Evolutionary conservation across 2,329 filamentous ascomycete species (phyloP).

Genomic region (Rugonectria rugulosa): DNA sequence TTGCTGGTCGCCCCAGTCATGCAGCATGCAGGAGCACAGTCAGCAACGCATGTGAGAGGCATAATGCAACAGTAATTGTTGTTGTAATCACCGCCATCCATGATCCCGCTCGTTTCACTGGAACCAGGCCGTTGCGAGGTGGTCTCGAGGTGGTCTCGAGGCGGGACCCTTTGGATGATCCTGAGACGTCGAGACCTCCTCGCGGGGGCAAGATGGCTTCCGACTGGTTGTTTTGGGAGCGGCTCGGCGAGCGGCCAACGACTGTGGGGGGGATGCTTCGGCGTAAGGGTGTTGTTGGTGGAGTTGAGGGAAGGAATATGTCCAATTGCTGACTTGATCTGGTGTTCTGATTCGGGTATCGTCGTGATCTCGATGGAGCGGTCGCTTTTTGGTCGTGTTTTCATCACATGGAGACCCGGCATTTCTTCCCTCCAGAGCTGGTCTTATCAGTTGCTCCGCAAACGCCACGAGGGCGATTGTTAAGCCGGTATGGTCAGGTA

Average conservation of each 20-base stretch:
- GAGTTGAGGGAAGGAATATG: background rate
- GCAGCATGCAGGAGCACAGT: slow-evolving; percentile 20
- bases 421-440: slow-evolving; percentile 19
- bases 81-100: slow-evolving; percentile 22
- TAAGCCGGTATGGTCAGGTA: slow-evolving; percentile 6
- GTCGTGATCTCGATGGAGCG: slow-evolving; percentile 26
- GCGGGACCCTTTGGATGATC: slow-evolving; percentile 5
- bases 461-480: slow-evolving; percentile 9
- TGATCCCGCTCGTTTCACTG: slow-evolving; percentile 13
- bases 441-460: slow-evolving; percentile 18
- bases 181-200: background rate
- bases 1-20: slow-evolving; percentile 4
- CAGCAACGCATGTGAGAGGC: slow-evolving; percentile 27
- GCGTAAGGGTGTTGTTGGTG: background rate
- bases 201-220: slow-evolving; percentile 14
- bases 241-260: slow-evolving; percentile 9
- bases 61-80: slow-evolving; percentile 20
- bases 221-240: slow-evolving; percentile 15
- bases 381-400: slow-evolving; percentile 13
- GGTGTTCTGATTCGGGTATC: slow-evolving; percentile 10
- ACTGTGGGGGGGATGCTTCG: background rate
- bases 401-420: background rate
- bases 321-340: slow-evolving; percentile 4
- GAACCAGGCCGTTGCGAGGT: background rate
- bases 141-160: background rate